Evolutionary conservation across 257 asterid genomes (phyloP).

Genomic region (Lavandula angustifolia): DNA sequence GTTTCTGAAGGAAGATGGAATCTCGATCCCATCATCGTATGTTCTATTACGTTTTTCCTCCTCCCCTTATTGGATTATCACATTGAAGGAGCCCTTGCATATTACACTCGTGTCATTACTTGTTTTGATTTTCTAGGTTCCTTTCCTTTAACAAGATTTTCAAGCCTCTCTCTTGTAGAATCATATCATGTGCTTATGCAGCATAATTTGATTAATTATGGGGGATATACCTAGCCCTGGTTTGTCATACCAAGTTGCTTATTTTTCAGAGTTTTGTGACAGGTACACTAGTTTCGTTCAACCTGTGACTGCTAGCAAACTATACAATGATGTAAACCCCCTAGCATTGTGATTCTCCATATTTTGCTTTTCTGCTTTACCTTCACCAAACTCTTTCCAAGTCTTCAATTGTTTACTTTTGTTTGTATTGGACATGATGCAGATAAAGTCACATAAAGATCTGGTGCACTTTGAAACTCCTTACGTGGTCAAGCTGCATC

Average conservation of each 20-base stretch:
- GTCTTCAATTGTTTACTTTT: not conserved
- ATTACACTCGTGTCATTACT: not conserved
- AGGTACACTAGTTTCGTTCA: slow-evolving; percentile 97
- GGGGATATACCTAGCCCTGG: no score
- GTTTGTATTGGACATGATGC: slow-evolving; percentile 34
- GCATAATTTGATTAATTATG: no score
- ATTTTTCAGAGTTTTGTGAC: slow-evolving; percentile 40
- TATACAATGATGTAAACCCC: slow-evolving; percentile 81
- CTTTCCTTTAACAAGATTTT: not conserved
- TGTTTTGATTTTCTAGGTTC: not conserved
- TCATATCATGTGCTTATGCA: no score
- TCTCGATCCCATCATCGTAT: slow-evolving; percentile 94
- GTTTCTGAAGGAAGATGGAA: slow-evolving; percentile 86
- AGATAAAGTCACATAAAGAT: slow-evolving; percentile 94
- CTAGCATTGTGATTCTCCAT: slow-evolving; percentile 19
- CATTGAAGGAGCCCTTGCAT: not conserved
- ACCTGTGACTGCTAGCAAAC: slow-evolving; percentile 91
- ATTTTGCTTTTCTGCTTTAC: slow-evolving; percentile 13
- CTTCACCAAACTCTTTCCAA: not conserved
- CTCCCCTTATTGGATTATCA: not conserved
- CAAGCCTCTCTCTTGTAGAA: no score
- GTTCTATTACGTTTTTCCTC: slow-evolving; percentile 25
- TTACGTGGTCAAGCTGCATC: slow-evolving; percentile 94
- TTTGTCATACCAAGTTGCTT: not conserved
- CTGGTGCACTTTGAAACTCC: slow-evolving; percentile 96